Conservation (phyloP, 306 rosid genomes). For the Betula pendula region DNA sequence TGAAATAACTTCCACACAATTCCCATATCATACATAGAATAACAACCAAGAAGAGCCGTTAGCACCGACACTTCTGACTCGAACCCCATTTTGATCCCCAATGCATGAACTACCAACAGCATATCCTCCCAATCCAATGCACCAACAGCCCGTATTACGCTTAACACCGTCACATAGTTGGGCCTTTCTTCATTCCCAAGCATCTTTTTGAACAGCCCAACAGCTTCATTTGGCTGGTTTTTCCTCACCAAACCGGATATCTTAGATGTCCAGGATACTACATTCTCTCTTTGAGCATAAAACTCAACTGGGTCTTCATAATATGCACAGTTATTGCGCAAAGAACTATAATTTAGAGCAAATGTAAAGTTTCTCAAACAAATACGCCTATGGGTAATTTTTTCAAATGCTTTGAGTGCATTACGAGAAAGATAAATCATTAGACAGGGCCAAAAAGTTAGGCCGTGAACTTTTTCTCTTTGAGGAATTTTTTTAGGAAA, state of each 20-base stretch:
- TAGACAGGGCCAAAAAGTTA: background rate
- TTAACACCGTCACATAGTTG: constrained; percentile 12
- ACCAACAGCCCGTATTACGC: constrained; percentile 20
- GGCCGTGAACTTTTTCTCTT: background rate
- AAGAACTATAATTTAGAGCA: background rate
- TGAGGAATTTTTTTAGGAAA: background rate
- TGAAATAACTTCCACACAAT: constrained; percentile 22
- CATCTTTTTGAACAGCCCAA: constrained; percentile 19
- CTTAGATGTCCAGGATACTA: constrained; percentile 14
- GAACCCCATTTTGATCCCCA: constrained; percentile 27
- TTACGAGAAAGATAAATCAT: constrained; percentile 9
- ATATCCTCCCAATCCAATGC: constrained; percentile 14
- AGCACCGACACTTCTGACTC: constrained; percentile 19
- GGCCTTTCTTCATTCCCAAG: constrained; percentile 22
- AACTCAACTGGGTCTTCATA: constrained; percentile 23
- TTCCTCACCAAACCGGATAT: constrained; percentile 23
- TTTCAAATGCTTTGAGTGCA: constrained; percentile 14
- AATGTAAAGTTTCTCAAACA: background rate
- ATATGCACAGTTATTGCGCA: background rate
- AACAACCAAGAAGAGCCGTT: constrained; percentile 22
- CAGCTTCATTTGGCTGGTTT: constrained; percentile 19
- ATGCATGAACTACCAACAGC: constrained; percentile 9
- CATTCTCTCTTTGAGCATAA: constrained; percentile 3
- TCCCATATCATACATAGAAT: constrained; percentile 17
- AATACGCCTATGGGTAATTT: background rate